These are phyloP conservation scores for Quercus alba DNA, from an alignment of 306 rosid genomes.

Conservation along the genomic window DNA sequence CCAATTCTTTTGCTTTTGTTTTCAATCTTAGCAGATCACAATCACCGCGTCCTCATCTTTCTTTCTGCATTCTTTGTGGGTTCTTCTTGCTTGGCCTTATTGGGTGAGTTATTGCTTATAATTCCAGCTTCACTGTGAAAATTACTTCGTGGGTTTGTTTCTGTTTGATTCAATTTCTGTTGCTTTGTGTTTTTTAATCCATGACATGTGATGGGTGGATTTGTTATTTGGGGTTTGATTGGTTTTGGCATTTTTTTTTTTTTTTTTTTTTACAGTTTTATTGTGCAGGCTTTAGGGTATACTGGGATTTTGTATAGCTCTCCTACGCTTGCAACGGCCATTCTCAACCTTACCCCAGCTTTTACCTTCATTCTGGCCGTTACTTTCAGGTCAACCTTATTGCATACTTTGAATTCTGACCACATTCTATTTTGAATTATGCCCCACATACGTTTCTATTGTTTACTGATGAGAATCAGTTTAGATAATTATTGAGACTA, in stretches of 20 bases:
- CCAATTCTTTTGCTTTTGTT: neutral
- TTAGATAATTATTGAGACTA: neutral
- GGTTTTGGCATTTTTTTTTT: no score
- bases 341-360: conserved; percentile 51
- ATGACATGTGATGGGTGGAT: no score
- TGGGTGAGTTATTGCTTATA: no score
- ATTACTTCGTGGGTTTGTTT: no score
- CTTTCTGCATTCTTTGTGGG: neutral
- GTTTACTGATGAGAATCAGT: neutral
- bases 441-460: neutral
- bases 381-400: conserved; percentile 32
- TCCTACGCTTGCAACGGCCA: conserved; percentile 41
- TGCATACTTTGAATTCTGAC: neutral
- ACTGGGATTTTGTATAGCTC: conserved; percentile 52
- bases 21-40: neutral
- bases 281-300: conserved; percentile 24
- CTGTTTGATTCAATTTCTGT: no score
- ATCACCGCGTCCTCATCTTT: neutral
- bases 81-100: neutral
- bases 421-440: neutral
- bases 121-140: no score
- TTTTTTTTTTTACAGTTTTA: conserved; percentile 27
- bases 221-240: no score
- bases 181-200: no score
- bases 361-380: conserved; percentile 54